Evolutionary conservation across 1,139 yeast genomes (phyloP), one percentile per base, ranked within the genome.

Genomic region (Pichia sp.): DNA sequence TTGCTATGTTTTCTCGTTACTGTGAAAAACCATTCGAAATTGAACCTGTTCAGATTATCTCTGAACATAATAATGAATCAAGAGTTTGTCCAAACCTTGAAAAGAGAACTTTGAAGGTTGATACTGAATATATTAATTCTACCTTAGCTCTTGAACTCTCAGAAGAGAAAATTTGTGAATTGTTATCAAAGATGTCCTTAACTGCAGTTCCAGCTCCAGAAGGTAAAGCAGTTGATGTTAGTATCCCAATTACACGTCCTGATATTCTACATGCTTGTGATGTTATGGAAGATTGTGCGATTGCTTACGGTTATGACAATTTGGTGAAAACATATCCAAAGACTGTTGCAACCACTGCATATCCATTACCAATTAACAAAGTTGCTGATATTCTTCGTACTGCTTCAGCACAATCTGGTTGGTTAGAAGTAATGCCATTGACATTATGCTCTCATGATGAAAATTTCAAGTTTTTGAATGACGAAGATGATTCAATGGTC

Each of bases 241-340:
- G 67, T 35, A 76, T 91, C 47, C 98, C 99, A 52, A 80, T 86
- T 54, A 91, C 98, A 35, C 81, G 99, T 68, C 80, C 97, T 9
- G 99, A 93, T 64, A 77, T 93, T 49, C 74, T 93, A 58, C 99
- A 93, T 64, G 95, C 88, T 63, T 91, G 98, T 72, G 99, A 93
- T 65, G 83, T 93, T 53, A 84, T 93, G 95, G 99, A 93, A 66
- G 99, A 93, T 63, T 96, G 89, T 36, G 98, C 96, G 40, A 83
- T 93, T 60, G 95, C 88, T 28, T 93, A 88, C 61, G 99, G 98
- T 45, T 93, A 82, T 71, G 84, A 89, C 66, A 86, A 85, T 62
- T 73, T 93, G 59, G 73, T 73, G 49, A 85, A 81, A 65, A 80
- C 95, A 42, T 83, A 83, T 61, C 93, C 95, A 46, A 69, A 79